Evolutionary conservation across 2,329 filamentous ascomycete species (phyloP), one percentile per base, ranked within the genome.

Genomic region (Trichoderma breve): DNA sequence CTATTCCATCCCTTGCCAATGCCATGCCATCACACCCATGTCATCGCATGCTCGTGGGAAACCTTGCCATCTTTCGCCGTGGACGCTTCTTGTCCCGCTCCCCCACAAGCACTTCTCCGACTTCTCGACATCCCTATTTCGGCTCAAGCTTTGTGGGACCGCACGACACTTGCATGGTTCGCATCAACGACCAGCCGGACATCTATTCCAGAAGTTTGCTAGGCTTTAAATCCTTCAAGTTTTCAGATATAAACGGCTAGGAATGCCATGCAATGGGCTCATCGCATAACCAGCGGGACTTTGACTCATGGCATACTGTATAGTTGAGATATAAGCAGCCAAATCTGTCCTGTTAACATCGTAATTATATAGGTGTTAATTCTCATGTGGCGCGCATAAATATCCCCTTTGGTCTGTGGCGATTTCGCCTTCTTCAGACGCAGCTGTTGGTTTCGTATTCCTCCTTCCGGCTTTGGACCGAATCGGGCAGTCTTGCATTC

Each of bases 401-500:
- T 24, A 11, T 21, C 4, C 11, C 47, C 47, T 14, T 24, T 21
- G n/a, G 47, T 21, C 21, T 24, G 47, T 24, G n/a, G 47, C 3
- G 47, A 12, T 24, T 32, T 32, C 57, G 9, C 18, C 57, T 28
- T 58, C 55, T 14, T 21, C 57, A 21, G 18, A 34, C 3, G 57
- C 57, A 60, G 30, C 57, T 30, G 8, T 60, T 60, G 28, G 30
- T 12, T 34, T 32, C 18, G 30, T 18, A 14, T 28, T 34, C 32
- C 32, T 39, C 26, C 28, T 11, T 26, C 34, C 65, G 65, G 24
- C 21, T 55, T 43, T 32, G 26, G 32, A 68, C 65, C 32, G 64
- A 60, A 68, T 68, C 53, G 21, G 53, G 65, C 53, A 58, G 53
- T 58, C 51, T 11, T 68, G 65, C 36, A 51, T 24, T 69, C 26